These are phyloP conservation scores for Pseudogymnoascus sp. DNA, from an alignment of 2,329 filamentous ascomycete genomes.

Conservation along the genomic window DNA sequence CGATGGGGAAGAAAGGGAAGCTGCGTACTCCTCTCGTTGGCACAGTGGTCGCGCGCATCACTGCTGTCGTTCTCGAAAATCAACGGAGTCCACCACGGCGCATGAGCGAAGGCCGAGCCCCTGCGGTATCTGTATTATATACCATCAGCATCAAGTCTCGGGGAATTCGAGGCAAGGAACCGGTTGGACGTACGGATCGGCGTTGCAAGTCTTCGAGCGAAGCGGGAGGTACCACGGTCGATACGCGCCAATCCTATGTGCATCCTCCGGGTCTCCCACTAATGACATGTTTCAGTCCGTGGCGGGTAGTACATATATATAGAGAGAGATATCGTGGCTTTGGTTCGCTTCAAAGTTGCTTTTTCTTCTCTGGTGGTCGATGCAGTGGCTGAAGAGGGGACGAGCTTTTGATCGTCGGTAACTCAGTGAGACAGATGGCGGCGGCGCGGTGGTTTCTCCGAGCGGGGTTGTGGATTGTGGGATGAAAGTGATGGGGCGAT, in stretches of 20 bases:
- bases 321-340: neutral
- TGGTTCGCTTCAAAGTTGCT: neutral
- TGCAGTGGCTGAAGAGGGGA: neutral
- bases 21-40: slow-evolving; percentile 38
- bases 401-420: neutral
- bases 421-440: neutral
- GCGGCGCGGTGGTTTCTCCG: neutral
- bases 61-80: slow-evolving; percentile 61
- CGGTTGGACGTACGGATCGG: neutral
- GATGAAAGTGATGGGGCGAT: neutral
- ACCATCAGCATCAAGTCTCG: neutral
- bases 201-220: slow-evolving; percentile 33
- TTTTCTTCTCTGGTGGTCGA: neutral
- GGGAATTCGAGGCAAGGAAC: neutral
- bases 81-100: slow-evolving; percentile 33
- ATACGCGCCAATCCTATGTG: slow-evolving; percentile 28
- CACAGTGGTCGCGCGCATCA: slow-evolving; percentile 53
- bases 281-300: neutral
- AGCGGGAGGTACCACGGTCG: slow-evolving; percentile 47
- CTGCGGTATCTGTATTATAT: slow-evolving; percentile 15
- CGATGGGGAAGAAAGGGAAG: neutral
- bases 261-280: neutral
- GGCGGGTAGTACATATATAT: neutral
- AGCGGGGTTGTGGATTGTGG: neutral
- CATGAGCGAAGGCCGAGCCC: neutral